Percentiles rank a stretch among this genome's conserved stretches.
phyloP scores from a whole-genome alignment of 768 basidiomycete genomes.

The Russula dissimulans region DNA sequence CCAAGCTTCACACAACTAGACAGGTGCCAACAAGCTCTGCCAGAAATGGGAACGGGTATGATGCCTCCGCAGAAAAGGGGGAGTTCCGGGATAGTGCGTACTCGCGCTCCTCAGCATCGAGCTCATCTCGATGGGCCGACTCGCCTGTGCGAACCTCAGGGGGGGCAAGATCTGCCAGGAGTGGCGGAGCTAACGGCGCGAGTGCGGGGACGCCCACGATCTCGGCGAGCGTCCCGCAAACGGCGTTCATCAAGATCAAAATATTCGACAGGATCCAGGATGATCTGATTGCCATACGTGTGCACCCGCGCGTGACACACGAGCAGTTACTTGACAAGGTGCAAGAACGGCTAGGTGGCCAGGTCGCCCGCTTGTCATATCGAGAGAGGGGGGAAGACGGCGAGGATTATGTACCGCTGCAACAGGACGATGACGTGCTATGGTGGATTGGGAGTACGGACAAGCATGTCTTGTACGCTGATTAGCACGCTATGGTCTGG shows the following conservation, averaged over 20 bases:
- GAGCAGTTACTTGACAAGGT: constrained; percentile 88
- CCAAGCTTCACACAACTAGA: constrained; percentile 1
- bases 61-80: constrained; percentile 3
- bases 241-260: constrained; percentile 96
- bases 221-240: constrained; percentile 68
- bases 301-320: constrained; percentile 85
- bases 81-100: constrained; percentile 22
- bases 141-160: constrained; percentile 30
- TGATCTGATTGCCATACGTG: constrained; percentile 93
- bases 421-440: constrained; percentile 53
- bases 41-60: neutral
- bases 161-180: constrained; percentile 36
- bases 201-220: constrained; percentile 57
- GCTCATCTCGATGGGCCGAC: constrained; percentile 16
- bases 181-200: constrained; percentile 50
- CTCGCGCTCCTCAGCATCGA: constrained; percentile 27
- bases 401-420: constrained; percentile 54
- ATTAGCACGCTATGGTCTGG: constrained; percentile 29
- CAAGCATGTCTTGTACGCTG: constrained; percentile 77
- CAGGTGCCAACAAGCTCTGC: neutral
- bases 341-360: constrained; percentile 71
- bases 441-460: constrained; percentile 73
- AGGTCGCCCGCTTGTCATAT: constrained; percentile 61
- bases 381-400: constrained; percentile 61
- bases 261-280: constrained; percentile 91